Base-by-base conservation (phyloP, 2,329 filamentous ascomycete species). In the Phyllosticta citriasiana region DNA sequence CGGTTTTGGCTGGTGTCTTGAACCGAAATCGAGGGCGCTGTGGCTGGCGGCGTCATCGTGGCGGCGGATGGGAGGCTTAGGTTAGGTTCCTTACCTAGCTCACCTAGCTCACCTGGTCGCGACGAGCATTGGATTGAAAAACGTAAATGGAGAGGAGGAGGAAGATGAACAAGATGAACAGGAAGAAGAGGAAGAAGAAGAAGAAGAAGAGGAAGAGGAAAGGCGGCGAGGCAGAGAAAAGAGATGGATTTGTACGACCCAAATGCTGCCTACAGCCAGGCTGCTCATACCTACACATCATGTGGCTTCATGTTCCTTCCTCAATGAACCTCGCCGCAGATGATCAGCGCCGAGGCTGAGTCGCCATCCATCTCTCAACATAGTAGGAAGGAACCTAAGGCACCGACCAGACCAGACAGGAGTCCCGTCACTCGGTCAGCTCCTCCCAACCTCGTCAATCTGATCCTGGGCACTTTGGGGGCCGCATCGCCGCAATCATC, bases 1-100 rank as follows among this genome's bases (percentile, higher is more conserved):
- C 27, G 12, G 19, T 61, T 26, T 25, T 62, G 51, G 57, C 66
- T 66, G 35, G 69, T 72, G 57, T 74, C 72, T 64, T 74, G 69
- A 2, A 74, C 65, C 26, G 67, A 70, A 55, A 73, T 73, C 53
- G 71, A 69, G 19, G 72, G 72, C 16, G 68, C 60, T 30, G 59
- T 53, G 50, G 55, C 50, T 30, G 47, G 30, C 50, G 54, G 16
- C 54, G 55, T 47, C 55, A 53, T 57, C 52, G 30, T 33, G 19
- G 51, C 14, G 24, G 26, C 24, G 10, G 27, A 14, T n/a, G 40
- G n/a, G 3, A 19, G 40, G 40, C 5, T 27, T 25, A 2, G 12
- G 9, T 26, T 6, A 50, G 51, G 7, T 14, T 4, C 14, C 25
- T 27, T 12, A n/a, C n/a, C n/a, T n/a, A 16, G 33, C 30, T 26